A percentile compares a stretch with the other conserved stretches of the same genome.
Evolutionary conservation across 1,284 basidiomycete species (phyloP).

Genomic region (Pisolithus thermaeus): DNA sequence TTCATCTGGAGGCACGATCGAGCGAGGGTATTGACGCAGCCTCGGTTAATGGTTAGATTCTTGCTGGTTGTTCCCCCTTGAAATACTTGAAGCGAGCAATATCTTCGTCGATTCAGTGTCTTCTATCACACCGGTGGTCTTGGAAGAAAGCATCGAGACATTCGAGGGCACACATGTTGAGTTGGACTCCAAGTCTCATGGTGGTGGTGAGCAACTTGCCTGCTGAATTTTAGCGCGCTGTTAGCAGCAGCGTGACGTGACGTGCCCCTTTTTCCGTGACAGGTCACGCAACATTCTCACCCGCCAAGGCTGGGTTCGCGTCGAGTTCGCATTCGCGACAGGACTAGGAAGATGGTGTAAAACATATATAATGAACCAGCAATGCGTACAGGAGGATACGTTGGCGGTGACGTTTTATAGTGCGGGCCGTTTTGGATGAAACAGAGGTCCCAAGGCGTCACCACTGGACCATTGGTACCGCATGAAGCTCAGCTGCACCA

Average conservation of each 20-base stretch:
- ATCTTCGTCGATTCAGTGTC: not conserved
- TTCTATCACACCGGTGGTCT: not conserved
- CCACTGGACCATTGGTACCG: too few relatives aligned
- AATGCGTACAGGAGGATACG: not conserved
- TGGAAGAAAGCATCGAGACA: not conserved
- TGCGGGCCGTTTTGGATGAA: too few relatives aligned
- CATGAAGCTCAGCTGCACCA: too few relatives aligned
- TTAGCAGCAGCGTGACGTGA: slow-evolving; percentile 2
- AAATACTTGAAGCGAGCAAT: not conserved
- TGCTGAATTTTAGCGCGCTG: not conserved
- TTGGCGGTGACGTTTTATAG: too few relatives aligned
- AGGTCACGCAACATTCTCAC: not conserved
- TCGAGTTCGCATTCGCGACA: not conserved
- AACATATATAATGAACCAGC: not conserved
- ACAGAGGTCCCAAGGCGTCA: too few relatives aligned
- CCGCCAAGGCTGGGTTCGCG: too few relatives aligned
- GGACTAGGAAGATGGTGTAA: not conserved
- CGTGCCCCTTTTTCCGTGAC: slow-evolving; percentile 1
- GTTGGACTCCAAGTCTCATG: not conserved
- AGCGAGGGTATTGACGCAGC: too few relatives aligned
- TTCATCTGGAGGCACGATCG: too few relatives aligned
- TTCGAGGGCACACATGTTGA: slow-evolving; percentile 1
- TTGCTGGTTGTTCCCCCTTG: not conserved
- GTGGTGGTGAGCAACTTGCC: slow-evolving; percentile 5
- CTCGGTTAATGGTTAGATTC: not conserved